Evolutionary conservation across 176 grass and related monocot genomes (phyloP), one percentile per base, ranked within the genome.

Genomic region (Paspalum vaginatum): DNA sequence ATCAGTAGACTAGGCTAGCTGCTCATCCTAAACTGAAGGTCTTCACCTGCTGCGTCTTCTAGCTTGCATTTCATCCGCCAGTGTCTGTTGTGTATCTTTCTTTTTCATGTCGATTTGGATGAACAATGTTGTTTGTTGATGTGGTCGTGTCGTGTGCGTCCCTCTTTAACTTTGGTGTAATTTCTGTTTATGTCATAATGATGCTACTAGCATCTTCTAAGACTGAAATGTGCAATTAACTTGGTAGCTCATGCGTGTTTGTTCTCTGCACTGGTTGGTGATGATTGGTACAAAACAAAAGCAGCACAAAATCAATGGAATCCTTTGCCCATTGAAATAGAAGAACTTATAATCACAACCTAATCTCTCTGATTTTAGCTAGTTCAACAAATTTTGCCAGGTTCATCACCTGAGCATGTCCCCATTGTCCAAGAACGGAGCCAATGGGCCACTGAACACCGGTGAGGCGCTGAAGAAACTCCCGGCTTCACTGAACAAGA

Each of bases 341-440:
- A 2, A 32, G 32, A 2, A 32, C 32, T 32, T n/a, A 76, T 8
- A 72, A n/a, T 20, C 12, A 49, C 49, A 60, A 61, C 25, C 11
- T 51, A 40, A 22, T 11, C 37, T 37, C 13, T 72, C 14, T 51
- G 18, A 78, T 67, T 40, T 47, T 68, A 74, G 43, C 55, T 37
- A 83, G 40, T 18, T 7, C 45, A 58, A 39, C 61, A 76, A 51
- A 47, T 56, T 21, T 16, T 9, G 37, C 10, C 16, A 13, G 18
- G 26, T 43, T 70, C 71, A 70, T 95, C 86, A 99, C 86, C 88
- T 90, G 58, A 89, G 92, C 86, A 91, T 86, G 83, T 96, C 88
- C 22, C 90, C 79, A 60, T 88, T 60, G 64, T 93, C 76, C 9
- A 89, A 49, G 45, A 81, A 74, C 12, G 75, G 86, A 2, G 84